Conservation (phyloP, 306 rosid species). For the Ormosia emarginata region DNA sequence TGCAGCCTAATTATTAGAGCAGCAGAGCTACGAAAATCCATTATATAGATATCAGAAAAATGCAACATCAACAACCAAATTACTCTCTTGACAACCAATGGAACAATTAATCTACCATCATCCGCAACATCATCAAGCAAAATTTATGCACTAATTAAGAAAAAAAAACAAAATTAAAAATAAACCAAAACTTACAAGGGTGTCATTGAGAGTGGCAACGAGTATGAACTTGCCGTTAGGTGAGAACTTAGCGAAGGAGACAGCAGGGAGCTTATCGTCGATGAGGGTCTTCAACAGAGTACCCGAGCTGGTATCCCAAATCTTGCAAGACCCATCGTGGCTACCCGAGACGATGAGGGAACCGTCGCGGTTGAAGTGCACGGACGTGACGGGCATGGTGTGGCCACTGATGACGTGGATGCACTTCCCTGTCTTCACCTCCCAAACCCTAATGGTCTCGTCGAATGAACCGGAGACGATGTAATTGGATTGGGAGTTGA, state of each 20-base stretch:
- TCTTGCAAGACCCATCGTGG: conserved; percentile 89
- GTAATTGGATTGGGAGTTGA: conserved; percentile 69
- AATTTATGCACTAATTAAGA: background rate
- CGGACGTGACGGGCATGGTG: conserved; percentile 79
- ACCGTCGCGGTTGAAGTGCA: conserved; percentile 84
- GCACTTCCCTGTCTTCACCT: conserved; percentile 85
- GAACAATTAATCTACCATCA: background rate
- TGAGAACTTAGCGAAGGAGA: conserved; percentile 84
- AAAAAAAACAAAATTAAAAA: background rate
- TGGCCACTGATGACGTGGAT: conserved; percentile 58
- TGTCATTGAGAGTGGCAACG: conserved; percentile 84
- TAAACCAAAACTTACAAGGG: conserved; percentile 58
- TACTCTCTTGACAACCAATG: background rate
- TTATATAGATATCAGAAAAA: background rate
- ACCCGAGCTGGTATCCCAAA: conserved; percentile 72
- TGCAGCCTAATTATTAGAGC: too few species aligned
- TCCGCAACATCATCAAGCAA: background rate
- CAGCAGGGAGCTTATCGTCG: conserved; percentile 72
- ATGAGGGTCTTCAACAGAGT: conserved; percentile 55
- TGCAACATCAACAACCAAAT: background rate
- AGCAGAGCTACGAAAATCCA: background rate
- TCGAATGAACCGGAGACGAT: conserved; percentile 93
- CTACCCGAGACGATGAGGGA: conserved; percentile 83
- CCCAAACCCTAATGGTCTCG: conserved; percentile 83
- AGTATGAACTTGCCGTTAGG: conserved; percentile 93